Base-by-base conservation (phyloP, 2,329 filamentous ascomycete genomes). In the Sarocladium oryzae region DNA sequence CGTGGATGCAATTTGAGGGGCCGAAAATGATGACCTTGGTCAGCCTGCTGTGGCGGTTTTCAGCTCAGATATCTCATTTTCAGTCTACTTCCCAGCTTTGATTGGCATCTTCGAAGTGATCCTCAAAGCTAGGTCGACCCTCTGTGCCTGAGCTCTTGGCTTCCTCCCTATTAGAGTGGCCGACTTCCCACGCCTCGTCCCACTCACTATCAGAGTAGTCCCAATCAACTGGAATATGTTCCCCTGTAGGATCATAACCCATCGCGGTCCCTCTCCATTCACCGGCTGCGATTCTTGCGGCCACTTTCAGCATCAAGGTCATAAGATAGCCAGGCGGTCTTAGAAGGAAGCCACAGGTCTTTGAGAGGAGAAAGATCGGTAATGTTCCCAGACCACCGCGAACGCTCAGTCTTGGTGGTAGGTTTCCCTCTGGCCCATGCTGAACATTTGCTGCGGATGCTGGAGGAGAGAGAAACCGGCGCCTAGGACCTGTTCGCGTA, bases 261-360 rank as follows among this genome's bases (percentile, higher is more conserved):
- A 76, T 74, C 50, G 81, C 72, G 57, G 78, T 68, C 55, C 79
- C 86, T 61, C 79, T 71, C 84, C 78, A 82, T 68, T 80, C 75
- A 16, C 79, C 81, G 26, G 75, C 74, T 1, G 84, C 78, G 55
- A 96, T 89, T 55, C 81, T 83, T 0, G 87, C 84, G 1, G 90
- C 88, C 52, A 96, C 88, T 52, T 83, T 82, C 4, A 96, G 77
- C 76, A 96, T 90, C 36, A 95, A 73, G 23, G 81, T 76, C 32
- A 95, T 79, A 2, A 95, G 77, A 59, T 91, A 82, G 15, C 85
- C 80, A 0, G 91, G 89, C n/a, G 89, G 89, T 0, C 87, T 83
- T 13, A 96, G 71, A 3, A 95, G 76, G 26, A 93, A 77, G 49
- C 88, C 83, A 56, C 81, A 84, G 0, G 89, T 90, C 67, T 88